Conservation (phyloP, 2,329 filamentous ascomycete species). For the Sporothrix brasiliensis region DNA sequence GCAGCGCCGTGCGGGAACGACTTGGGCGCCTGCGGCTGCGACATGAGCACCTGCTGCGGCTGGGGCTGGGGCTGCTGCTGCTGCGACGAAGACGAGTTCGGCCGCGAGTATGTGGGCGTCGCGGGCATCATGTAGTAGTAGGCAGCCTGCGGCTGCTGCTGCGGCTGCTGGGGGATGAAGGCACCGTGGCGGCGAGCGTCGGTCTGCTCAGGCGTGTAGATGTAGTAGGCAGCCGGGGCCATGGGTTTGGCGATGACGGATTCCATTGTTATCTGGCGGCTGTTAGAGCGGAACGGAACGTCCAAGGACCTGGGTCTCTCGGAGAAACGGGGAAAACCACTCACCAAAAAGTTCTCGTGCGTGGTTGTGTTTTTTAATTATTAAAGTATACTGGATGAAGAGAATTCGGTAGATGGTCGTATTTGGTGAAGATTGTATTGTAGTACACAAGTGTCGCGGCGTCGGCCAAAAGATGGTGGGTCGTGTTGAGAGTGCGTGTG, state of each 20-base stretch:
- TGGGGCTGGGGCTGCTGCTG: no score
- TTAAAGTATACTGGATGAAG: slow-evolving; percentile 27
- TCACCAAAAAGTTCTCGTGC: slow-evolving; percentile 23
- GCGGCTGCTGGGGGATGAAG: slow-evolving; percentile 65
- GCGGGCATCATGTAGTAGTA: slow-evolving; percentile 51
- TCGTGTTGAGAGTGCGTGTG: slow-evolving; percentile 36
- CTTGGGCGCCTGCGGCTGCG: slow-evolving; percentile 49
- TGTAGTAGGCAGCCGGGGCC: slow-evolving; percentile 79
- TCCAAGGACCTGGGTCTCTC: no score
- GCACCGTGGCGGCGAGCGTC: slow-evolving; percentile 75
- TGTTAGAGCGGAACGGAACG: slow-evolving; percentile 30
- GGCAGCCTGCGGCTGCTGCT: slow-evolving; percentile 46
- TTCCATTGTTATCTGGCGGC: slow-evolving; percentile 59
- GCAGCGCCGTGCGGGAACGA: slow-evolving; percentile 56
- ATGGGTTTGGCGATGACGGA: slow-evolving; percentile 60
- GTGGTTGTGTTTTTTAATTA: slow-evolving; percentile 30
- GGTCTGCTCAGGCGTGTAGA: slow-evolving; percentile 78
- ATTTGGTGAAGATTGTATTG: not conserved
- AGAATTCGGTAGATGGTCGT: not conserved
- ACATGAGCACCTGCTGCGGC: slow-evolving; percentile 47
- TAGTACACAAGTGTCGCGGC: slow-evolving; percentile 40
- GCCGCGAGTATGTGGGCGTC: slow-evolving; percentile 66
- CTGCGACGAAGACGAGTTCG: slow-evolving; percentile 67
- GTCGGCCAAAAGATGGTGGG: slow-evolving; percentile 47
- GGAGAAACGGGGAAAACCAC: not conserved